Evolutionary conservation across 2,329 filamentous ascomycete genomes (phyloP).

Genomic region (Myotisia sp.): DNA sequence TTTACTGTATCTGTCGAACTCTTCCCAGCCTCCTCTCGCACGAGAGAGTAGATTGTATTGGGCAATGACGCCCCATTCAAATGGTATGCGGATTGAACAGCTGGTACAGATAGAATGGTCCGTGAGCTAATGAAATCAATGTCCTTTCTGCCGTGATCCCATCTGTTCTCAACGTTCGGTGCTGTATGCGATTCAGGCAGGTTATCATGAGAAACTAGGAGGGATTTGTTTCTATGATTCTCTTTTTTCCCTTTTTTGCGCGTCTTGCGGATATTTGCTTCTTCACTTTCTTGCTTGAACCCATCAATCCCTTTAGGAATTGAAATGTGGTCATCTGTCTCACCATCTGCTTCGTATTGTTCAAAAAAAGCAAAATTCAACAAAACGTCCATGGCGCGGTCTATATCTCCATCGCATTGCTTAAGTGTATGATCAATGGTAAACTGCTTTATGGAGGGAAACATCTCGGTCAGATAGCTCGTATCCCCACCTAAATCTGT

Average conservation of each 20-base stretch:
- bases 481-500: conserved; percentile 7
- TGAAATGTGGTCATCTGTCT: conserved; percentile 32
- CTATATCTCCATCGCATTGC: conserved; percentile 53
- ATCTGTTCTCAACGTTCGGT: conserved; percentile 36
- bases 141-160: conserved; percentile 43
- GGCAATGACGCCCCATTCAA: conserved; percentile 41
- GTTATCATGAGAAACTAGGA: conserved; percentile 12
- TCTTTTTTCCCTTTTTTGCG: conserved; percentile 30
- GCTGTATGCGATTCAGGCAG: conserved; percentile 16
- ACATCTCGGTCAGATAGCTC: conserved; percentile 51
- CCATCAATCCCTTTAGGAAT: conserved; percentile 64
- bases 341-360: conserved; percentile 25
- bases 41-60: conserved; percentile 41
- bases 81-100: conserved; percentile 46
- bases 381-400: conserved; percentile 61
- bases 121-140: conserved; percentile 47
- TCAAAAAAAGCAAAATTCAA: conserved; percentile 67
- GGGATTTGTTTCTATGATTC: conserved; percentile 27
- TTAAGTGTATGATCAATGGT: conserved; percentile 54
- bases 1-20: conserved; percentile 20
- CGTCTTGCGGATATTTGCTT: conserved; percentile 35
- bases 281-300: conserved; percentile 46
- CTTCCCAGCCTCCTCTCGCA: conserved; percentile 33
- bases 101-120: conserved; percentile 31
- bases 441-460: conserved; percentile 51